Conservation (phyloP, 257 asterid species). For the Fraxinus anomala region DNA sequence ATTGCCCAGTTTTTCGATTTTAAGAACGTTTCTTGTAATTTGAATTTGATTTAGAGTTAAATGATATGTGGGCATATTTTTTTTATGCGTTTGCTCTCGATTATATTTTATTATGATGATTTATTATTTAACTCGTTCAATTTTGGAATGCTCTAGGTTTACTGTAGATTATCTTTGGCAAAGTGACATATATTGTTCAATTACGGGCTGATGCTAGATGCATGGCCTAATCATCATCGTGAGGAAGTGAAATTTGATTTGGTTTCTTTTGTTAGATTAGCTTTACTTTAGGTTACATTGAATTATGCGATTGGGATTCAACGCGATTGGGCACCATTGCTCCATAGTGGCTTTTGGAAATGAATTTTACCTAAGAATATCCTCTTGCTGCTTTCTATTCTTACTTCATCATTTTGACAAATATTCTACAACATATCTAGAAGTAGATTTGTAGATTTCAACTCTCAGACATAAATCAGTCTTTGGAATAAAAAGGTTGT, state of each 20-base stretch:
- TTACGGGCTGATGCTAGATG: constrained; percentile 1
- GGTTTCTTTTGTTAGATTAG: neutral
- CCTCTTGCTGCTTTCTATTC: neutral
- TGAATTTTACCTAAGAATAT: neutral
- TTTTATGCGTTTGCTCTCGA: neutral
- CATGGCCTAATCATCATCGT: neutral
- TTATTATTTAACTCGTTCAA: neutral
- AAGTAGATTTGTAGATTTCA: neutral
- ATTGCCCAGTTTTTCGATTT: neutral
- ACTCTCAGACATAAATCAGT: neutral
- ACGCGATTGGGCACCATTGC: neutral
- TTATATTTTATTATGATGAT: neutral
- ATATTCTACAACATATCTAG: neutral
- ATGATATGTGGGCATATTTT: neutral
- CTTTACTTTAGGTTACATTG: neutral
- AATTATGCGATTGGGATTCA: neutral
- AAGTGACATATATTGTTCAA: neutral
- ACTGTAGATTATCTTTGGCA: neutral
- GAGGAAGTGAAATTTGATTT: neutral
- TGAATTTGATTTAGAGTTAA: neutral
- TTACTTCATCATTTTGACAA: neutral
- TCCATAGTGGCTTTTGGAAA: neutral
- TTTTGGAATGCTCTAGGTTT: neutral
- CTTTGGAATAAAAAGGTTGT: neutral
- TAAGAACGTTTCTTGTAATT: neutral